Conservation (phyloP, 805 yeast species). For the Pichia cabralensis region DNA sequence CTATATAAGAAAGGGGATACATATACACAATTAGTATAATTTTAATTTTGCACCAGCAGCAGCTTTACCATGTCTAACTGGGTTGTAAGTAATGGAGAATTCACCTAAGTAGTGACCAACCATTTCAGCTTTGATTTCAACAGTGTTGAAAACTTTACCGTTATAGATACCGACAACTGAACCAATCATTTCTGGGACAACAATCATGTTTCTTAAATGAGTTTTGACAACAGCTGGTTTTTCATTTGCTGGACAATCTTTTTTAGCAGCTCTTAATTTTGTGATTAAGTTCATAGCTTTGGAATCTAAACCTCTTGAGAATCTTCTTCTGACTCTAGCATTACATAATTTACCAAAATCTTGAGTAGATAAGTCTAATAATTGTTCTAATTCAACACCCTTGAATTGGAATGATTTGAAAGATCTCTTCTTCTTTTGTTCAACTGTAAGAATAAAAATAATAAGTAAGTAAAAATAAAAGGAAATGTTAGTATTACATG, state of each 20-base stretch:
- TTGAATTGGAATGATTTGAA: constrained; percentile 97
- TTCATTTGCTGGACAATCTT: constrained; percentile 82
- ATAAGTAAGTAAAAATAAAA: not conserved
- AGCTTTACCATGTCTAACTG: constrained; percentile 92
- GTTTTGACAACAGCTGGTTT: constrained; percentile 98
- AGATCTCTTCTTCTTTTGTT: constrained; percentile 70
- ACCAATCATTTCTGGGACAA: constrained; percentile 99
- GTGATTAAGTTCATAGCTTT: constrained; percentile 94
- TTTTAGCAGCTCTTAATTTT: constrained; percentile 96
- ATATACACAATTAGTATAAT: constrained; percentile 23
- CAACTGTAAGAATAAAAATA: constrained; percentile 29
- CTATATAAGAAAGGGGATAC: too few relatives aligned
- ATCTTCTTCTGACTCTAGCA: constrained; percentile 99
- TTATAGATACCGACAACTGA: constrained; percentile 98
- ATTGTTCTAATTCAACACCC: constrained; percentile 95
- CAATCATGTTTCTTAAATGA: constrained; percentile 97
- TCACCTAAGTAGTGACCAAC: constrained; percentile 99
- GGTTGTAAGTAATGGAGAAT: constrained; percentile 98
- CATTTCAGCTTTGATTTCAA: constrained; percentile 99
- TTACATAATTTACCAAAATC: constrained; percentile 94
- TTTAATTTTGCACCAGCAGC: constrained; percentile 29
- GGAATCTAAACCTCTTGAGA: constrained; percentile 92
- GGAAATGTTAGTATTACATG: constrained; percentile 17
- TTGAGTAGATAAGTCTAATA: constrained; percentile 89
- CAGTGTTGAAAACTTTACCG: constrained; percentile 99